These are phyloP conservation scores for Adansonia grandidieri DNA, from an alignment of 441 rosid species.

Conservation along the genomic window DNA sequence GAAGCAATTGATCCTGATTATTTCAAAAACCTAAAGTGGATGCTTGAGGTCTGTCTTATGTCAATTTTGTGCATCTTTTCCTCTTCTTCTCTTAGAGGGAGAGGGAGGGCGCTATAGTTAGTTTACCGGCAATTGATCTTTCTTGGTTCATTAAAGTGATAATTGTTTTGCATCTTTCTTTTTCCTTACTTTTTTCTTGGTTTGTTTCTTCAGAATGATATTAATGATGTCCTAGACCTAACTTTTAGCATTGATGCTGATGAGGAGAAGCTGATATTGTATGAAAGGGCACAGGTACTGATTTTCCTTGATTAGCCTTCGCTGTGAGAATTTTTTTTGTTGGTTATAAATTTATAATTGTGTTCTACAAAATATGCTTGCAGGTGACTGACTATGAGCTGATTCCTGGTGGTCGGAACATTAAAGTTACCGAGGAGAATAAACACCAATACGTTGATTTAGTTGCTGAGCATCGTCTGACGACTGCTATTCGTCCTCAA, in stretches of 20 bases:
- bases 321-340: neutral
- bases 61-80: neutral
- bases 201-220: conserved; percentile 73
- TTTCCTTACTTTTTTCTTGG: conserved; percentile 13
- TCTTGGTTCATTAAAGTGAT: neutral
- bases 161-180: conserved; percentile 1
- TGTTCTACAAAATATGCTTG: conserved; percentile 30
- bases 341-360: conserved; percentile 8
- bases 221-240: conserved; percentile 73
- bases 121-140: neutral
- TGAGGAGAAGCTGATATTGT: conserved; percentile 89
- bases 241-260: conserved; percentile 98
- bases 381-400: conserved; percentile 96
- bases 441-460: conserved; percentile 90
- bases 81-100: neutral
- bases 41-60: conserved; percentile 75
- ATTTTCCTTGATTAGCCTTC: conserved; percentile 7
- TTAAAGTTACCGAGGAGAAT: conserved; percentile 88
- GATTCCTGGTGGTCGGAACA: conserved; percentile 84
- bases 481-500: conserved; percentile 96
- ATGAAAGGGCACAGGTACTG: conserved; percentile 73
- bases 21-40: conserved; percentile 88
- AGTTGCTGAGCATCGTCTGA: conserved; percentile 86
- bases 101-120: conserved; percentile 1
- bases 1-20: conserved; percentile 97